Conservation (phyloP, 2,329 filamentous ascomycete species). For the Calycina marina region DNA sequence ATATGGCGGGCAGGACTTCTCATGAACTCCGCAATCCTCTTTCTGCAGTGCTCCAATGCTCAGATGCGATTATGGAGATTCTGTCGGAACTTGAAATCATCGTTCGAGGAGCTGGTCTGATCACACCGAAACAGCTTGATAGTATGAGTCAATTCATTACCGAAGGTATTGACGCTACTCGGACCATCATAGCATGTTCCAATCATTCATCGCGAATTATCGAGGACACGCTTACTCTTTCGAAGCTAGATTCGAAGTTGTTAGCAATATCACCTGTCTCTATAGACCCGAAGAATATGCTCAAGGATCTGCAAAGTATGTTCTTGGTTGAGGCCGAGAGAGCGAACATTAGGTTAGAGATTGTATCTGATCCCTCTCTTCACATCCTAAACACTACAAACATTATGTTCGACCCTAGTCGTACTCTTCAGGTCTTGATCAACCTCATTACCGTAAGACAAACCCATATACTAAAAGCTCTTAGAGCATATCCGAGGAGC, state of each 20-base stretch:
- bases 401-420: slow-evolving; percentile 56
- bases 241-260: slow-evolving; percentile 63
- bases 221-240: slow-evolving; percentile 60
- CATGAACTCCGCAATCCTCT: no score
- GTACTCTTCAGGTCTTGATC: slow-evolving; percentile 67
- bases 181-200: slow-evolving; percentile 65
- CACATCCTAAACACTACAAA: slow-evolving; percentile 42
- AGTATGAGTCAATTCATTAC: no score
- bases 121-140: not conserved
- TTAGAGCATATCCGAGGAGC: no score
- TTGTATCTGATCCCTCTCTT: slow-evolving; percentile 50
- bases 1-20: not conserved
- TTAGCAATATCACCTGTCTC: slow-evolving; percentile 58
- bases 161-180: slow-evolving; percentile 56
- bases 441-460: slow-evolving; percentile 67
- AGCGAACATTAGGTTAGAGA: slow-evolving; percentile 50
- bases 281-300: slow-evolving; percentile 45
- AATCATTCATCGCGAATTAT: slow-evolving; percentile 70
- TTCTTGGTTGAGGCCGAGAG: slow-evolving; percentile 62
- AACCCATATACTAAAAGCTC: no score
- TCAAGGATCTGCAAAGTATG: slow-evolving; percentile 59
- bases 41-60: slow-evolving; percentile 61
- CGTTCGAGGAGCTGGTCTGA: not conserved
- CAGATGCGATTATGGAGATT: slow-evolving; percentile 50
- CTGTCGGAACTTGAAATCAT: slow-evolving; percentile 32